phyloP scores from a whole-genome alignment of 139 green algal species.

The Coelastrella sp. region DNA sequence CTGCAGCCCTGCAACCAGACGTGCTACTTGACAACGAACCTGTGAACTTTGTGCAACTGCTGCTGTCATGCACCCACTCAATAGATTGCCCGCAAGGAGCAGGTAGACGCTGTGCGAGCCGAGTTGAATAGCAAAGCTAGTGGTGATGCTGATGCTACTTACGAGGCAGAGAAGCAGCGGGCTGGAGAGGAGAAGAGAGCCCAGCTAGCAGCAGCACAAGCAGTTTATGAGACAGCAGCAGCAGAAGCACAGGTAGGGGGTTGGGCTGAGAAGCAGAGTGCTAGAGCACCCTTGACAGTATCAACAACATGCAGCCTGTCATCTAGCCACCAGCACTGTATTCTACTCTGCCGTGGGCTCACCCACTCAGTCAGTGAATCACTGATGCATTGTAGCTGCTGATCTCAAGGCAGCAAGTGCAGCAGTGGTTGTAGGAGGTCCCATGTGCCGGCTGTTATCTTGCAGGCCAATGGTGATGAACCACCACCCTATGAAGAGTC shows the following conservation, averaged over 20 bases:
- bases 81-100: constrained; percentile 44
- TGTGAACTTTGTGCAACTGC: no score
- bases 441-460: neutral
- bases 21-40: no score
- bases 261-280: no score
- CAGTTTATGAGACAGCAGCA: constrained; percentile 38
- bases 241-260: constrained; percentile 34
- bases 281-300: no score
- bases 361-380: no score
- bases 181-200: constrained; percentile 59
- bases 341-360: no score
- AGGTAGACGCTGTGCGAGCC: constrained; percentile 48
- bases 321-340: no score
- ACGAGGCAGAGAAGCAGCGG: constrained; percentile 49
- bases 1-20: no score
- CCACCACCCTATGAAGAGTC: constrained; percentile 22
- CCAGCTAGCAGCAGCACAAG: constrained; percentile 46
- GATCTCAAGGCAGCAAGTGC: neutral
- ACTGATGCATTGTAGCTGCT: neutral
- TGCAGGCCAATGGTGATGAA: constrained; percentile 39
- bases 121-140: constrained; percentile 51
- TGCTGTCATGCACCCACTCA: neutral
- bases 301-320: no score
- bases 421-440: neutral
- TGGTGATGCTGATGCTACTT: constrained; percentile 56